Evolutionary conservation across 768 basidiomycete genomes (phyloP).

Genomic region (Austroboletus eburneus): DNA sequence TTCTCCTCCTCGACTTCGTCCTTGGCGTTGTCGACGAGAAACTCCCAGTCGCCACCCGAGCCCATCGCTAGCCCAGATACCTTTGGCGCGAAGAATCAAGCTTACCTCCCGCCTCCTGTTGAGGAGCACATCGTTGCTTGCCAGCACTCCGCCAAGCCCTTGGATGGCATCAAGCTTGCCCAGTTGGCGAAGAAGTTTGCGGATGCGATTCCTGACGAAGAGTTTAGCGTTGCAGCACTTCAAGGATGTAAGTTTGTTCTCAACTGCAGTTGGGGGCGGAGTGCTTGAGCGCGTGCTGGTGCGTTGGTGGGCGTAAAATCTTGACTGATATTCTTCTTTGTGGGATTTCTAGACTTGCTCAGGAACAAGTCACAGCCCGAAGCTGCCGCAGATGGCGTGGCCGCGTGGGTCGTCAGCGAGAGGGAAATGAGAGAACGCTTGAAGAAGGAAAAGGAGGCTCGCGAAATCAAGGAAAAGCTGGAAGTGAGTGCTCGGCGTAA

Average conservation of each 20-base stretch:
- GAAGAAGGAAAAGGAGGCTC: conserved; percentile 67
- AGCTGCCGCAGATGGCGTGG: conserved; percentile 61
- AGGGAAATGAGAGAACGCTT: conserved; percentile 71
- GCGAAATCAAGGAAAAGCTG: conserved; percentile 61
- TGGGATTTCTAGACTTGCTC: conserved; percentile 53
- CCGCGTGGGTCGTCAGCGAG: conserved; percentile 71
- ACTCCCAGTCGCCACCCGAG: conserved; percentile 23
- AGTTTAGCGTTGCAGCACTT: conserved; percentile 85
- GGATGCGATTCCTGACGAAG: conserved; percentile 76
- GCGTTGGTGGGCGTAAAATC: conserved; percentile 18
- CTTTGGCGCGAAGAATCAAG: conserved; percentile 55
- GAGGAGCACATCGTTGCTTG: conserved; percentile 55
- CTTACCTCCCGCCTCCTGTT: conserved; percentile 61
- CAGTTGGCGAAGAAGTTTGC: conserved; percentile 76
- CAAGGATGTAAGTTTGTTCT: conserved; percentile 73
- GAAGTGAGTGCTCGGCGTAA: conserved; percentile 46
- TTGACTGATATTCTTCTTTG: conserved; percentile 24
- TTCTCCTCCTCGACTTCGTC: conserved; percentile 41
- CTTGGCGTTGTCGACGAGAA: conserved; percentile 31
- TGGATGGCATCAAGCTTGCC: conserved; percentile 61
- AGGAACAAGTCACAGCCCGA: conserved; percentile 84
- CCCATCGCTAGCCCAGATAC: conserved; percentile 12
- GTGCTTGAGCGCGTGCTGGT: conserved; percentile 17
- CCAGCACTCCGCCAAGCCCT: conserved; percentile 60
- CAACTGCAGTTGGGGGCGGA: conserved; percentile 10